Base-by-base conservation (phyloP, 805 yeast species). In the Cyberlindnera saturnus region DNA sequence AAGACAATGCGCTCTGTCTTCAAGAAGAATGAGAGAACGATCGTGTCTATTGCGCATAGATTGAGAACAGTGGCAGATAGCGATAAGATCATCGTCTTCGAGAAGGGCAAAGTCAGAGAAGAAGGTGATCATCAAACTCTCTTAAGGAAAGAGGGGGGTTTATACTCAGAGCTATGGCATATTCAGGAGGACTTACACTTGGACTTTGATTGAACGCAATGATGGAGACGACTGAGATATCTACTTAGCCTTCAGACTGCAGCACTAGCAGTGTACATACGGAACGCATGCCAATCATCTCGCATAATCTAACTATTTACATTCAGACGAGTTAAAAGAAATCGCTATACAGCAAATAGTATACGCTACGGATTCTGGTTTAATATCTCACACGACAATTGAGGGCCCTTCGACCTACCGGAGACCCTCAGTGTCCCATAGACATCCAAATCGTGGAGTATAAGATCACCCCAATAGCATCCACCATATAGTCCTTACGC, bases 31-130 rank as follows among this genome's bases (percentile, higher is more conserved):
- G 61, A 63, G 14, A 79, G 76, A 47, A 93, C 99, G 2, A 86
- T 87, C 53, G 80, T 93, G 5, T 85, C 89, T 53, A 89, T 93
- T 63, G 99, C 99, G 0, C 99, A 93, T 61, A 68, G 99, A 49
- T 70, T 91, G 57, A 74, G 97, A 60, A 93, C 98, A 0, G 86
- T 93, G 41, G 95, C 96, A 9, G 97, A 91, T 60, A 73, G 96
- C 2, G 97, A 93, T 57, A 88, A 86, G 67, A 93, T 93, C 55
- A 86, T 93, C 48, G 97, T 91, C 3, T 67, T 93, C 47, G 75
- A 80, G 42, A 73, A 76, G 41, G 99, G 99, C 10, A 46, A 61
- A 5, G 96, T 93, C 14, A 78, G 74, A 34, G 99, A 93, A 60
- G 91, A 88, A 63, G 99, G 99, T 30, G 79, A 81, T 0, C 99